These are phyloP conservation scores for Phytophthora uliginosa DNA, from an alignment of 352 stramenopile genomes.

Conservation along the genomic window DNA sequence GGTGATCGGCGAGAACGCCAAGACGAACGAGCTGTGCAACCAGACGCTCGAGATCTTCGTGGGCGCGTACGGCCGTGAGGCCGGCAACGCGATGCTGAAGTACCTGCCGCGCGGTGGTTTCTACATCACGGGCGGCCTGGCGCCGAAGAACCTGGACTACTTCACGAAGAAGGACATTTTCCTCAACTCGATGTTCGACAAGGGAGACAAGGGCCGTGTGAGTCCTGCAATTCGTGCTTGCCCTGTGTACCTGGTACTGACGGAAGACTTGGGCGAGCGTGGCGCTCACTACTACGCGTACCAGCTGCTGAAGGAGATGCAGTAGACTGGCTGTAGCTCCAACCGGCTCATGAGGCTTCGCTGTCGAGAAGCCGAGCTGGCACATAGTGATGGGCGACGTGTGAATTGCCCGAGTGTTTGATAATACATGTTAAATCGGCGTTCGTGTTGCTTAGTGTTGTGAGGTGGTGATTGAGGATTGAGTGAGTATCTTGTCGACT, in stretches of 20 bases:
- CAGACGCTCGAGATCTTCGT: slow-evolving; percentile 96
- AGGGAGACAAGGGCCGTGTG: slow-evolving; percentile 92
- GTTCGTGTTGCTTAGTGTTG: too few species aligned
- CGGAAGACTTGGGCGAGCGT: slow-evolving; percentile 89
- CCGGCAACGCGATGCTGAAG: slow-evolving; percentile 95
- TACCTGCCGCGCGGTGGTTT: slow-evolving; percentile 96
- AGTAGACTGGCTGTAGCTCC: too few species aligned
- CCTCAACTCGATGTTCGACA: slow-evolving; percentile 84
- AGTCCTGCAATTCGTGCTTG: slow-evolving; percentile 74
- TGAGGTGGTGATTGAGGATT: too few species aligned
- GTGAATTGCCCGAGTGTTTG: too few species aligned
- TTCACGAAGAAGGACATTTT: slow-evolving; percentile 88
- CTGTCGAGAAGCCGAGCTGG: too few species aligned
- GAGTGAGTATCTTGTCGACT: too few species aligned
- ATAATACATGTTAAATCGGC: too few species aligned
- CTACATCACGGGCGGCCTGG: slow-evolving; percentile 97
- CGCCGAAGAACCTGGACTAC: slow-evolving; percentile 96
- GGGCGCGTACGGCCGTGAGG: slow-evolving; percentile 95
- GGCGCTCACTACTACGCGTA: slow-evolving; percentile 91
- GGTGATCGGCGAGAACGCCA: slow-evolving; percentile 90
- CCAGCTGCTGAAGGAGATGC: slow-evolving; percentile 51
- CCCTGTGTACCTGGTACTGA: slow-evolving; percentile 92
- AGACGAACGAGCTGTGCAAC: slow-evolving; percentile 83
- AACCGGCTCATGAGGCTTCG: too few species aligned
- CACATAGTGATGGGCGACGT: too few species aligned